A percentile compares a stretch with the other conserved stretches of the same genome.
phyloP scores from a whole-genome alignment of 495 filamentous ascomycete species.

The Pseudoneurospora amorphoporcata region DNA sequence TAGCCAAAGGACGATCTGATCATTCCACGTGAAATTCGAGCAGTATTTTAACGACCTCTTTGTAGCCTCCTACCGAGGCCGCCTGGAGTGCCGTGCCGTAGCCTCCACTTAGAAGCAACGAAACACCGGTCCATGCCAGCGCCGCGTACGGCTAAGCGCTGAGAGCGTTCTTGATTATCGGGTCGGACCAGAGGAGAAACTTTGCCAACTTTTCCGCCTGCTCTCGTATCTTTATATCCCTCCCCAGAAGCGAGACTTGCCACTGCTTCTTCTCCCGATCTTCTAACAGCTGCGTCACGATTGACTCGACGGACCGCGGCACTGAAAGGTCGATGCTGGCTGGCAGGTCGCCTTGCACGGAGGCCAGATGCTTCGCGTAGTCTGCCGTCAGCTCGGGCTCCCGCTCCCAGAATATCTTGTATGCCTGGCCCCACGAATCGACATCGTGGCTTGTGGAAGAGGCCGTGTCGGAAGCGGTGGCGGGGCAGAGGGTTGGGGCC shows the following conservation, averaged over 20 bases:
- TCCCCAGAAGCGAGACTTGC: slow-evolving; percentile 10
- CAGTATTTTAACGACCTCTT: no score
- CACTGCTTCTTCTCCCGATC: slow-evolving; percentile 19
- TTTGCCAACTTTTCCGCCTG: slow-evolving; percentile 22
- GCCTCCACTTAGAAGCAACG: slow-evolving; percentile 21
- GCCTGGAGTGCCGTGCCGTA: no score
- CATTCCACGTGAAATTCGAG: no score
- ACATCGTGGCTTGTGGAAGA: not conserved
- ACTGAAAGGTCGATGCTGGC: not conserved
- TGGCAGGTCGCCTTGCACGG: not conserved
- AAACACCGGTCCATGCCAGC: slow-evolving; percentile 24
- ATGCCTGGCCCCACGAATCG: not conserved
- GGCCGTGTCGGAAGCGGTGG: not conserved
- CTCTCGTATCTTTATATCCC: slow-evolving; percentile 14
- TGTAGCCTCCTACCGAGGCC: no score
- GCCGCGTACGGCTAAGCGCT: slow-evolving; percentile 24
- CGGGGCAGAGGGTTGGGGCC: not conserved
- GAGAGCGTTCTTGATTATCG: slow-evolving; percentile 16
- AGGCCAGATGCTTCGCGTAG: slow-evolving; percentile 1
- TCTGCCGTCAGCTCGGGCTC: not conserved
- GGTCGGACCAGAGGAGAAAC: slow-evolving; percentile 23
- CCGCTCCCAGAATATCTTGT: not conserved
- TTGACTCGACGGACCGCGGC: not conserved
- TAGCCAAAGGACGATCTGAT: no score
- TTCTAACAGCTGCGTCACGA: slow-evolving; percentile 13